A percentile compares a stretch with the other conserved stretches of the same genome.
These are phyloP conservation scores for Pouteria campechiana DNA, from an alignment of 179 eudicot species.

Conservation along the genomic window DNA sequence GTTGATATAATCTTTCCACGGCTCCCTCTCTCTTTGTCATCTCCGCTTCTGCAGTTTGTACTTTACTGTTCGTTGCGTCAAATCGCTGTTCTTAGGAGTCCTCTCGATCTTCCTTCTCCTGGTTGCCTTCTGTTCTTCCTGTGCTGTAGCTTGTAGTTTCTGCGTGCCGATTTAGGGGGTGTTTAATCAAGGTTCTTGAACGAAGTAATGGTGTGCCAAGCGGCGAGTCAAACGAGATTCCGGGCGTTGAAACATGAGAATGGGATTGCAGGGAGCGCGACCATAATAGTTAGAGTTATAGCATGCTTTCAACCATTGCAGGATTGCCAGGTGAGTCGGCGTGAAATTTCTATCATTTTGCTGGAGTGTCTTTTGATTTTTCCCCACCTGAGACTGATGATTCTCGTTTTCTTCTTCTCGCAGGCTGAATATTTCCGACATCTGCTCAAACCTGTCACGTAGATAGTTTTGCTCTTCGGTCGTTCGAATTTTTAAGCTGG, in stretches of 20 bases:
- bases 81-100: no score
- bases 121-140: no score
- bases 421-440: constrained; percentile 99
- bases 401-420: constrained; percentile 8
- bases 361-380: no score
- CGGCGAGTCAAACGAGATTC: constrained; percentile 75
- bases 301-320: constrained; percentile 81
- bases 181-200: constrained; percentile 10
- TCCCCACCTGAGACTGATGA: no score
- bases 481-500: constrained; percentile 42
- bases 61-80: no score
- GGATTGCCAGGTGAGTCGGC: constrained; percentile 78
- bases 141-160: background rate
- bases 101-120: no score
- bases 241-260: constrained; percentile 74
- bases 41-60: no score
- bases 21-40: no score
- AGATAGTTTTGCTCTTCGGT: constrained; percentile 26
- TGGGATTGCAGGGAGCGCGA: constrained; percentile 74
- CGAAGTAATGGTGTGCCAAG: constrained; percentile 94
- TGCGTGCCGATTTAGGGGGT: background rate
- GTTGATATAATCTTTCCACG: no score
- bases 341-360: no score
- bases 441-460: constrained; percentile 96
- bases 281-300: constrained; percentile 78